Evolutionary conservation across 441 rosid species (phyloP), one percentile per base, ranked within the genome.

Genomic region (Croton laevigatus): DNA sequence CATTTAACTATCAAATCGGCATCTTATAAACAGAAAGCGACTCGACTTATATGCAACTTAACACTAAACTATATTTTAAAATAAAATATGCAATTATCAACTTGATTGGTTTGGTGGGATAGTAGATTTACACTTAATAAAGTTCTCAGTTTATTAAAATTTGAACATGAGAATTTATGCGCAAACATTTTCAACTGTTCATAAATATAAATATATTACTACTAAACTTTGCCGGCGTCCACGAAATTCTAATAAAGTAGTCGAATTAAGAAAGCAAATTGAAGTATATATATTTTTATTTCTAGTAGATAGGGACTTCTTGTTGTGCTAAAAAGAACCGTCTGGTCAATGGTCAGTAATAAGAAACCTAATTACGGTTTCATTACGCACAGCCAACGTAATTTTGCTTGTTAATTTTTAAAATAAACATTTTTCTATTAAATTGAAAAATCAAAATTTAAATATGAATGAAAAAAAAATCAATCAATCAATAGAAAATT

Each of bases 261-360:
- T n/a, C n/a, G 38, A 11, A 37, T 32, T 59, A 55, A 55, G 36
- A 27, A 59, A 36, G 17, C 6, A 34, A 2, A 34, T 6, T 7
- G 14, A n/a, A n/a, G n/a, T n/a, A n/a, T n/a, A n/a, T n/a, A 59
- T 14, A 32, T 0, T 6, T 5, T 36, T 6, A 0, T 61, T 40
- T 38, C 65, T 61, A n/a, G 46, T 34, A 34, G 9, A 3, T 55
- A 23, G 27, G 61, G 61, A 57, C 12, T 57, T 37, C 20, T 6
- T 19, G 48, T 3, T 19, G 17, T n/a, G 20, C 42, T 36, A 53
- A 37, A 11, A 38, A 8, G 6, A 40, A 61, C 13, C 16, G 9
- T 19, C 16, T 61, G 49, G 27, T 61, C 65, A 61, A 61, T 11
- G 65, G 65, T 61, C 49, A 37, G 40, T 11, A 38, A 40, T 38